phyloP scores from a whole-genome alignment of 768 basidiomycete genomes.

The Lactarius akahatsu region DNA sequence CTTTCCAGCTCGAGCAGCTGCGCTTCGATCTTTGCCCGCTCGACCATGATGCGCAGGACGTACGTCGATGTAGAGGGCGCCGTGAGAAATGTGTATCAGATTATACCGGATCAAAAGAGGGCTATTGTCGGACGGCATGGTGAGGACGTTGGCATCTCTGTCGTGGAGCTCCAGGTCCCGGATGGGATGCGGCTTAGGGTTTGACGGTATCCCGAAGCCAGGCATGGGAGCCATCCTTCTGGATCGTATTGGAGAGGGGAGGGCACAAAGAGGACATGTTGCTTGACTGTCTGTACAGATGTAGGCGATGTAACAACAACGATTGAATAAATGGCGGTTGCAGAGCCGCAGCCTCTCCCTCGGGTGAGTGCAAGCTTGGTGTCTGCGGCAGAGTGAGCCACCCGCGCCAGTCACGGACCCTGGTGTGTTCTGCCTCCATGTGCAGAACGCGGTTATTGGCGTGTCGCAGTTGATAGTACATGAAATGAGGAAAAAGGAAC shows the following conservation, averaged over 20 bases:
- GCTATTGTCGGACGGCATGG: conserved; percentile 58
- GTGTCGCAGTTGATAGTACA: too few relatives aligned
- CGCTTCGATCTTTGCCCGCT: conserved; percentile 65
- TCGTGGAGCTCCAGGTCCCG: conserved; percentile 61
- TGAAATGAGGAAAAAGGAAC: too few relatives aligned
- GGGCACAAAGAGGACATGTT: conserved; percentile 14
- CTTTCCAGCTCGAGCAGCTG: conserved; percentile 66
- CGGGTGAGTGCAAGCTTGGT: too few relatives aligned
- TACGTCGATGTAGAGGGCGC: conserved; percentile 70
- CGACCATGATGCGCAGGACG: conserved; percentile 59
- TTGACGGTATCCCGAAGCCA: conserved; percentile 63
- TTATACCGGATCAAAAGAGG: conserved; percentile 12
- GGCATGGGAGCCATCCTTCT: conserved; percentile 48
- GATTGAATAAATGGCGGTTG: conserved; percentile 15
- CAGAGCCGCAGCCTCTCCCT: too few relatives aligned
- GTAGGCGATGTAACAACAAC: conserved; percentile 14
- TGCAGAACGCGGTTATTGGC: too few relatives aligned
- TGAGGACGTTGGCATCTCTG: conserved; percentile 56
- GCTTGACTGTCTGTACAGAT: conserved; percentile 25
- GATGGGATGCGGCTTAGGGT: conserved; percentile 56
- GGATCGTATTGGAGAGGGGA: conserved; percentile 42
- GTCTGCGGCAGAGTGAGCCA: too few relatives aligned
- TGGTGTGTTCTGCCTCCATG: too few relatives aligned
- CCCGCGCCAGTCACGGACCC: too few relatives aligned
- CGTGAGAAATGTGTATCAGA: conserved; percentile 37